Percentiles rank a stretch among this genome's conserved stretches.
phyloP scores from a whole-genome alignment of 164 flowering plant genomes.

The Houttuynia cordata region DNA sequence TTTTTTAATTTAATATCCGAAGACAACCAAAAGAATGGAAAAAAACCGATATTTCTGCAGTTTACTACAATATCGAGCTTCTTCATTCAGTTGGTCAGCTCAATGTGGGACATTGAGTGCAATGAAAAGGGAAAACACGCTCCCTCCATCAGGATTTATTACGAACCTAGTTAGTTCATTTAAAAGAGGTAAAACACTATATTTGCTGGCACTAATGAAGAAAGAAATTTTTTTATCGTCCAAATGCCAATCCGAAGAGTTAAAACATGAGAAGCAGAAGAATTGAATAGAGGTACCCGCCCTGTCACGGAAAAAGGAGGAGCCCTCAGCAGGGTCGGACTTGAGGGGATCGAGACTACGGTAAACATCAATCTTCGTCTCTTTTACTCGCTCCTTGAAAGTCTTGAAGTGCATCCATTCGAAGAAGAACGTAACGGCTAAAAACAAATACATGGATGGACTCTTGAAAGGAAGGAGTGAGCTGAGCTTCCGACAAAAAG shows the following conservation, averaged over 20 bases:
- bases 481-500: too few relatives aligned
- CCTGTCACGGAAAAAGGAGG: constrained; percentile 71
- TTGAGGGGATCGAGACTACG: constrained; percentile 47
- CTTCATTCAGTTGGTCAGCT: background rate
- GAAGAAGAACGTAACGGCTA: too few relatives aligned
- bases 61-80: background rate
- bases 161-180: too few relatives aligned
- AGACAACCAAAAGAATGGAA: too few relatives aligned
- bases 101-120: background rate
- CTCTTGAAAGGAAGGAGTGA: too few relatives aligned
- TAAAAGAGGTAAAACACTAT: background rate
- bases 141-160: too few relatives aligned
- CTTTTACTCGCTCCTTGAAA: constrained; percentile 50
- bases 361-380: constrained; percentile 60
- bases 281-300: constrained; percentile 51
- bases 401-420: constrained; percentile 31
- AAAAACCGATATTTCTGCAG: background rate
- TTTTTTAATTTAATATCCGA: too few relatives aligned
- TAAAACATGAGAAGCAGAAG: background rate
- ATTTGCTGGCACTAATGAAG: background rate
- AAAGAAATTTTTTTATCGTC: background rate
- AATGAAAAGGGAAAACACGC: background rate
- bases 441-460: too few relatives aligned
- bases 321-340: constrained; percentile 56
- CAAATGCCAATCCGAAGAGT: background rate